Base-by-base conservation (phyloP, 176 grass and related monocot species). In the Rhynchospora tenuis region DNA sequence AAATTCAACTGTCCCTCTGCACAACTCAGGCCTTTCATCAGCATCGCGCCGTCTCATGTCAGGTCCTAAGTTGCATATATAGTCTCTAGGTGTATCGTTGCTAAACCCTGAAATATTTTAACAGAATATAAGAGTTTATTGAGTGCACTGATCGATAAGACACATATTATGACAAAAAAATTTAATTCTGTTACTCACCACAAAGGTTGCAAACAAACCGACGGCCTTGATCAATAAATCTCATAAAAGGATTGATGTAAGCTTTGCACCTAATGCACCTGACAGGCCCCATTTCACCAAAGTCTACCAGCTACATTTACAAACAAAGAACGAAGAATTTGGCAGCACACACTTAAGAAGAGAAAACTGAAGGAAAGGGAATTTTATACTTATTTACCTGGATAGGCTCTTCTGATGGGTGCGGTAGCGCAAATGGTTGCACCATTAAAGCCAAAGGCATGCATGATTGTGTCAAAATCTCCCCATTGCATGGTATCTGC, bases 1-100 rank as follows among this genome's bases (percentile, higher is more conserved):
- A 83, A 99, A 99, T 90, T 99, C 97, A 89, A 99, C 92, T 17
- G 97, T 92, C 86, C 97, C 97, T 90, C 88, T 99, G 54, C 89
- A 99, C 75, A 99, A 81, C 81, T 99, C 97, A 42, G 97, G 93
- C 85, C 97, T 99, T 60, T 96, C 93, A 90, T 99, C 93, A 62
- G 93, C 93, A 96, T 99, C 97, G 52, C 93, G 93, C 3, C 97
- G 87, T 84, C 97, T 99, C 79, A 89, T 91, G 86, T 99, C 97
- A 81, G 93, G 93, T 31, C 93, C 97, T 81, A 99, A 90, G 79
- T 99, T 95, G 87, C 97, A 99, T 72, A 93, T 88, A 60, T 99
- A 99, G 33, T 99, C 97, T 69, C 97, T 86, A 64, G 97, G 89
- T 43, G 97, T 99, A 80, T 95, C 97, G 90, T 99, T 99, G 73